Conservation (phyloP, 352 stramenopile genomes). For the Phytophthora ramorum region DNA sequence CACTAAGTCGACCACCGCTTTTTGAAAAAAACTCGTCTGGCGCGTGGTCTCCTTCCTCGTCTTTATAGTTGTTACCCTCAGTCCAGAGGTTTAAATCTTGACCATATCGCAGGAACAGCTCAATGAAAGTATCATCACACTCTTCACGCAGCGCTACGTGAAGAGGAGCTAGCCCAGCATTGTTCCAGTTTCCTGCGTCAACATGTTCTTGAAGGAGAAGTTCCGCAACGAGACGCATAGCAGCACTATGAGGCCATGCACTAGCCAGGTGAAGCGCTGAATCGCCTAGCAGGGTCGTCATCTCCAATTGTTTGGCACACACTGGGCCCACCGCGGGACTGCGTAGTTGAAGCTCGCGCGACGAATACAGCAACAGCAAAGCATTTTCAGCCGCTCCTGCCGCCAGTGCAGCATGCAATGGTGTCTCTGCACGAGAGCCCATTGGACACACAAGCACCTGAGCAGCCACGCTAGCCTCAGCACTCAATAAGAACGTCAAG, state of each 20-base stretch:
- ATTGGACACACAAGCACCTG: slow-evolving; percentile 32
- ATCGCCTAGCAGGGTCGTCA: slow-evolving; percentile 36
- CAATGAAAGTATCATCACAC: slow-evolving; percentile 53
- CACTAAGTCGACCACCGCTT: slow-evolving; percentile 9
- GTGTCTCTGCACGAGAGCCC: slow-evolving; percentile 40
- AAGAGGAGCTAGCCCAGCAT: slow-evolving; percentile 50
- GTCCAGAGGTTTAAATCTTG: slow-evolving; percentile 73
- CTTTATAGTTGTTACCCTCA: slow-evolving; percentile 47
- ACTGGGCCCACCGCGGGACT: slow-evolving; percentile 15
- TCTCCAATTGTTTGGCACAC: slow-evolving; percentile 37
- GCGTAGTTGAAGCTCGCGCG: slow-evolving; percentile 35
- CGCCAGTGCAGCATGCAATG: slow-evolving; percentile 52
- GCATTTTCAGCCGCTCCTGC: slow-evolving; percentile 49
- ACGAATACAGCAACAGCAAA: slow-evolving; percentile 47
- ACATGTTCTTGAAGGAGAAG: slow-evolving; percentile 51
- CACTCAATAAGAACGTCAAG: slow-evolving; percentile 45
- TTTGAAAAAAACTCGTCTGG: slow-evolving; percentile 9
- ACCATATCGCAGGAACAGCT: slow-evolving; percentile 51
- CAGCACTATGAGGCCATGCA: slow-evolving; percentile 35
- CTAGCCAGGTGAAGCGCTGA: slow-evolving; percentile 66
- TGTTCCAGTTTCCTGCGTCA: slow-evolving; percentile 65
- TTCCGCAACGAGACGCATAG: slow-evolving; percentile 51
- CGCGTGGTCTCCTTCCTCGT: slow-evolving; percentile 8
- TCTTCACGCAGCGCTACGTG: slow-evolving; percentile 57
- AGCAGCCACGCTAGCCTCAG: slow-evolving; percentile 13